Base-by-base conservation (phyloP, 108 stramenopile genomes). In the Chaetoceros tenuissimus region DNA sequence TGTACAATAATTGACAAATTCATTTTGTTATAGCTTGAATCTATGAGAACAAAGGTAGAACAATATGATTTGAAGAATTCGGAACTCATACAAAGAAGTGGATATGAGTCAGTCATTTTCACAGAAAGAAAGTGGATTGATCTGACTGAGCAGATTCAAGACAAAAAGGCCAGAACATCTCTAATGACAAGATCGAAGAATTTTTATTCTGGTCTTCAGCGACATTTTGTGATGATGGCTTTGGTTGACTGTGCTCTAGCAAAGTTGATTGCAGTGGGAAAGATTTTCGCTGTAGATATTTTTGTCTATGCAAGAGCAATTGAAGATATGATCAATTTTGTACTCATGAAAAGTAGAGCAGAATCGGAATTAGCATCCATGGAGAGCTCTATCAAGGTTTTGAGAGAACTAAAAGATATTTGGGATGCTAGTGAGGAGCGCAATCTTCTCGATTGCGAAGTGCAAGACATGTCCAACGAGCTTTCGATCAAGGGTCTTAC, bases 161-260 rank as follows among this genome's bases (percentile, higher is more conserved):
- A 77, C 22, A 82, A 82, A 48, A 68, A 55, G 52, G 73, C 78
- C n/a, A 78, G 77, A 17, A 60, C 64, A 8, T 72, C 73, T 31
- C 60, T 92, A 55, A 59, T 84, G 8, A 47, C 49, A 0, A 65
- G 91, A 0, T 83, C 91, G 2, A 77, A 87, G 46, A 66, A 53
- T 7, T 87, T 85, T 57, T 92, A 82, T 53, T 51, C 72, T 31
- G 88, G 80, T 57, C 70, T 92, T 18, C 86, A 92, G 44, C 80
- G 86, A 16, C 85, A 88, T 57, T 92, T 83, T 57, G 73, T 92
- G 27, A 86, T 92, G 59, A 65, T 79, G 5, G 91, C 74, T 3
- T 52, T 92, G 24, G 78, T 92, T n/a, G 91, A 92, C 61, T 88
- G 86, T 59, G 87, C 91, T 3, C 60, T 92, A 59, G 91, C 91